phyloP scores from a whole-genome alignment of 441 rosid species.

The Melastoma candidum region DNA sequence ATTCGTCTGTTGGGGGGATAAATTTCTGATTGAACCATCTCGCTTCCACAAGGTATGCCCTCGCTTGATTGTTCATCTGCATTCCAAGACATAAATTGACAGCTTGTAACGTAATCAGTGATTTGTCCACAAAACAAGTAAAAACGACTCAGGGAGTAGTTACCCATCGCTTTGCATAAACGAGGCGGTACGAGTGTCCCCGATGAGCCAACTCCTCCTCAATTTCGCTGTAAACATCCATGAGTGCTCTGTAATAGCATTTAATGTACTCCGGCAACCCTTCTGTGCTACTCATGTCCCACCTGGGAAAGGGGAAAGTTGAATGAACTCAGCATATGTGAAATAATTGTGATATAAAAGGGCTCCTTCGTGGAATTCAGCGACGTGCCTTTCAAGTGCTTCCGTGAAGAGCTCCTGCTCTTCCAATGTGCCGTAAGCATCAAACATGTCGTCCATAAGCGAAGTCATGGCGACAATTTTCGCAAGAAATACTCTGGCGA shows the following conservation, averaged over 20 bases:
- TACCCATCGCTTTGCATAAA: constrained; percentile 1
- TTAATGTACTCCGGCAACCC: constrained; percentile 1
- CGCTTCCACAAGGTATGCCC: background rate
- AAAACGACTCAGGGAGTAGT: background rate
- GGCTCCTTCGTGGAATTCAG: constrained; percentile 1
- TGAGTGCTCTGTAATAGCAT: background rate
- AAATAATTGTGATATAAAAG: too few relatives aligned
- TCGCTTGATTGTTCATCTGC: constrained; percentile 5
- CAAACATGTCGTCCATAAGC: constrained; percentile 39
- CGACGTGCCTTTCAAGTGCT: constrained; percentile 22
- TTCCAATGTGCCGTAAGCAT: constrained; percentile 28
- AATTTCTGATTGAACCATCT: constrained; percentile 4
- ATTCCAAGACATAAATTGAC: background rate
- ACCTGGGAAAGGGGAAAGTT: background rate
- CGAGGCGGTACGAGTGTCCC: constrained; percentile 2
- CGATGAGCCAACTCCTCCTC: background rate
- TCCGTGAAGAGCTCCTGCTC: constrained; percentile 27
- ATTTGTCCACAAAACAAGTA: background rate
- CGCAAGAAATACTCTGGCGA: constrained; percentile 19
- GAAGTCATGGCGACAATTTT: constrained; percentile 23
- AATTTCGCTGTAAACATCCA: background rate
- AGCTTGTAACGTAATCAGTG: background rate
- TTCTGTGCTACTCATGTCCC: background rate
- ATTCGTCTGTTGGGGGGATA: constrained; percentile 17
- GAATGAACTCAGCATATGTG: background rate